Percentiles rank a stretch among this genome's conserved stretches.
Evolutionary conservation across 495 filamentous ascomycete species (phyloP).

Genomic region (Penicillium simplicissimum): DNA sequence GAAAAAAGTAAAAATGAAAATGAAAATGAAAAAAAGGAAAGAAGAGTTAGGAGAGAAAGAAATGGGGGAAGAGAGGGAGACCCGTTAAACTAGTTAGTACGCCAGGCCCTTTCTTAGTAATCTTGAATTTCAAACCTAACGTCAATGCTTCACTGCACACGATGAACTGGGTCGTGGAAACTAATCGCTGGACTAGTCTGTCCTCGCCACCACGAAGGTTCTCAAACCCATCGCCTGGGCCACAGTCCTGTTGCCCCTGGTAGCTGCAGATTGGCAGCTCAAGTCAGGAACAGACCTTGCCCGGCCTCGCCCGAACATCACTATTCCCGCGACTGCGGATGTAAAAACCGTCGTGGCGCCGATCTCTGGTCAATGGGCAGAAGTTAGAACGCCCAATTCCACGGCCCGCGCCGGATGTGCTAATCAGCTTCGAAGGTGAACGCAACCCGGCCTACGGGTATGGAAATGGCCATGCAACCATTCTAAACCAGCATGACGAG

Average conservation of each 20-base stretch:
- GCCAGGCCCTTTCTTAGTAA: background rate
- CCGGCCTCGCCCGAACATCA: constrained; percentile 57
- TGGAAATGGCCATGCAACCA: constrained; percentile 52
- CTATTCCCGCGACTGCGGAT: constrained; percentile 49
- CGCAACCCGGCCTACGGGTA: constrained; percentile 57
- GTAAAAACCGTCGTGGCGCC: constrained; percentile 55
- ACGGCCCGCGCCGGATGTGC: constrained; percentile 54
- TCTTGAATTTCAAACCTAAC: constrained; percentile 35
- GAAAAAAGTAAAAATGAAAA: background rate
- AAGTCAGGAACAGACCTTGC: constrained; percentile 57
- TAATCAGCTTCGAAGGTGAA: constrained; percentile 56
- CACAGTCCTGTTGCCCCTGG: constrained; percentile 29
- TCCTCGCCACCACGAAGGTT: constrained; percentile 39
- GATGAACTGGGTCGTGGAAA: constrained; percentile 33
- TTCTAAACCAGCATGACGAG: constrained; percentile 55
- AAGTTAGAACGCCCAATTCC: constrained; percentile 35
- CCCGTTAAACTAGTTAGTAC: too few relatives aligned
- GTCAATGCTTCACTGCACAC: constrained; percentile 53
- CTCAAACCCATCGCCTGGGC: constrained; percentile 22
- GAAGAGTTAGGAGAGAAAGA: background rate
- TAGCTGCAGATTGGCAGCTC: constrained; percentile 55
- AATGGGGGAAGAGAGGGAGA: too few relatives aligned
- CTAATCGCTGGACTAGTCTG: constrained; percentile 40
- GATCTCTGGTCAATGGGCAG: constrained; percentile 44
- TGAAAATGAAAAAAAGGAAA: background rate